Conservation (phyloP, 257 asterid species). For the Plectranthus barbatus region DNA sequence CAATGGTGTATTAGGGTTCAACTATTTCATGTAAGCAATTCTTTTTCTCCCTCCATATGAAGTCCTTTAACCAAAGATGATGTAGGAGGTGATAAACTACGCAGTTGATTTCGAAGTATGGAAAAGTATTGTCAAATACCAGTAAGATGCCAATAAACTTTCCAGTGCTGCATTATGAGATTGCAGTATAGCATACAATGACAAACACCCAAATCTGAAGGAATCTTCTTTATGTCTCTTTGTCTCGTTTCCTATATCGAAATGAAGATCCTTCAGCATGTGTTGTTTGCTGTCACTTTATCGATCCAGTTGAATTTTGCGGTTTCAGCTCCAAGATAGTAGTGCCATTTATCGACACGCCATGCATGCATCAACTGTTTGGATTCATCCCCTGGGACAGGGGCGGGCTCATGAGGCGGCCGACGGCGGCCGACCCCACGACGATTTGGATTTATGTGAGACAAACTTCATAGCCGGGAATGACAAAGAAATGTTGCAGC, state of each 20-base stretch:
- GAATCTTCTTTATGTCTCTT: background rate
- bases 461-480: no score
- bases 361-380: constrained; percentile 69
- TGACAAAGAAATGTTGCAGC: no score
- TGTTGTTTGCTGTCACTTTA: background rate
- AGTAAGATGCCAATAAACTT: no score
- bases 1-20: constrained; percentile 88
- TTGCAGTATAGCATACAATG: background rate
- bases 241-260: background rate
- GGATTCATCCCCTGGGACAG: constrained; percentile 87
- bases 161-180: background rate
- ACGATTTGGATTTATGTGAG: no score
- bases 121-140: no score
- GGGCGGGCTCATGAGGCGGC: no score
- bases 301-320: background rate
- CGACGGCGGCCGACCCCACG: no score
- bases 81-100: background rate
- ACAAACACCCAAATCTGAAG: background rate
- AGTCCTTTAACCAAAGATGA: background rate
- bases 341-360: constrained; percentile 34
- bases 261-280: background rate
- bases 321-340: background rate
- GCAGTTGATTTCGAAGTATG: no score
- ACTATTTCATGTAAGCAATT: constrained; percentile 66
- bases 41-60: background rate